Base-by-base conservation (phyloP, 495 filamentous ascomycete species). In the Penicillium coprophilum region DNA sequence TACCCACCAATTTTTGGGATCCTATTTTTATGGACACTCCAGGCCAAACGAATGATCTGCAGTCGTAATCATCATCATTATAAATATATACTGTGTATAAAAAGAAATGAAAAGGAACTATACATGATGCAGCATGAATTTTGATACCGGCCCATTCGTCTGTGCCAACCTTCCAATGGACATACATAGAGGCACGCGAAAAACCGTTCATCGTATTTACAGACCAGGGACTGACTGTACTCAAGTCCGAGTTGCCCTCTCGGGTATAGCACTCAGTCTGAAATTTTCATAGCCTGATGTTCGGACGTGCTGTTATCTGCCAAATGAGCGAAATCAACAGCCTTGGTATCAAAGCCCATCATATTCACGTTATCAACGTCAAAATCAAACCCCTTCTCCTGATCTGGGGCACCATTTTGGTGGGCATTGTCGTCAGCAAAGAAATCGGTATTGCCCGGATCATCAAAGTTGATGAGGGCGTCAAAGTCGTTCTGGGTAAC, bases 401-500 rank as follows among this genome's bases (percentile, higher is more conserved):
- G 62, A 9, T 44, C 48, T 15, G 53, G 34, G 34, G 7, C 15
- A 17, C n/a, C 34, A n/a, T n/a, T n/a, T 24, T 56, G 38, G 55
- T 59, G 40, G 53, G 32, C 34, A 11, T 44, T 32, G 12, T 74
- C 69, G 6, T 77, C 72, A 13, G 66, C 60, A 13, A 77, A 71
- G 41, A 75, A 65, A 10, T 77, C 76, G n/a, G 15, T 38, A n/a
- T 65, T 69, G 0, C 67, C 68, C 11, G 71, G 64, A 41, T 78
- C 74, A 21, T 79, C 77, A 43, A 78, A 78, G 50, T 79, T 79
- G 59, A 79, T 76, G 46, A 79, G 49, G 1, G 75, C 75, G 46
- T 79, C 77, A 43, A 79, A 79, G 46, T 79, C 77, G 38, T 79
- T 78, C 46, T 78, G 75, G 1, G 72, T 78, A n/a, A 78, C 74